Evolutionary conservation across 805 yeast genomes (phyloP).

Genomic region (Metschnikowia reukaufii): DNA sequence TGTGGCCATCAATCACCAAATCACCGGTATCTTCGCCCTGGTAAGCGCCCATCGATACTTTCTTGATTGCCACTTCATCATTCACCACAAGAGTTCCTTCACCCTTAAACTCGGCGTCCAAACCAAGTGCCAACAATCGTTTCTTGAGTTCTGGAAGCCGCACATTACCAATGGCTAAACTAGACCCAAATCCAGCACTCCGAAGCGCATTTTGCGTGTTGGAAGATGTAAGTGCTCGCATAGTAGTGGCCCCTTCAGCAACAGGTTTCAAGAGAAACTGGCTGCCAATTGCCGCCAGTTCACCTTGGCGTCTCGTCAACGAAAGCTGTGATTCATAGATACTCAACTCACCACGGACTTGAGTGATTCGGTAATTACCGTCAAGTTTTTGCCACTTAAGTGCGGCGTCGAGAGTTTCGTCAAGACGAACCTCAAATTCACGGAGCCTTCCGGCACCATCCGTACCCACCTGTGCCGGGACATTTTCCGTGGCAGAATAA

Average conservation of each 20-base stretch:
- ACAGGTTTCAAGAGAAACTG: constrained; percentile 14
- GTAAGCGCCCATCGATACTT: constrained; percentile 45
- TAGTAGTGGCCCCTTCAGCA: neutral
- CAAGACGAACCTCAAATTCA: constrained; percentile 63
- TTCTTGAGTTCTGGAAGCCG: constrained; percentile 76
- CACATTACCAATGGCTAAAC: constrained; percentile 82
- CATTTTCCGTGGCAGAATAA: constrained; percentile 36
- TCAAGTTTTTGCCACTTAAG: constrained; percentile 83
- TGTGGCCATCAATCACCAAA: constrained; percentile 80
- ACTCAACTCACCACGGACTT: constrained; percentile 68
- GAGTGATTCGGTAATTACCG: constrained; percentile 80
- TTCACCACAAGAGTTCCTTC: constrained; percentile 91
- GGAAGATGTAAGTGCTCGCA: too few species aligned
- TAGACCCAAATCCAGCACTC: constrained; percentile 11
- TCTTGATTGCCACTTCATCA: constrained; percentile 69
- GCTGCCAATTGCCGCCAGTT: constrained; percentile 6
- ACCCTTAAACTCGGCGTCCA: constrained; percentile 84
- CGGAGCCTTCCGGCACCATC: constrained; percentile 43
- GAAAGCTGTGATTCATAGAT: constrained; percentile 8
- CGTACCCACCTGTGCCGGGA: constrained; percentile 45
- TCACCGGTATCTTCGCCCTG: constrained; percentile 67
- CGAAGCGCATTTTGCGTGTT: too few species aligned
- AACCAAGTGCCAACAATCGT: constrained; percentile 54
- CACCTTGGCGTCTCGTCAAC: constrained; percentile 4
- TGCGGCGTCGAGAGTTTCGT: constrained; percentile 57